Base-by-base conservation (phyloP, 164 flowering plant species). In the Platanus orientalis region DNA sequence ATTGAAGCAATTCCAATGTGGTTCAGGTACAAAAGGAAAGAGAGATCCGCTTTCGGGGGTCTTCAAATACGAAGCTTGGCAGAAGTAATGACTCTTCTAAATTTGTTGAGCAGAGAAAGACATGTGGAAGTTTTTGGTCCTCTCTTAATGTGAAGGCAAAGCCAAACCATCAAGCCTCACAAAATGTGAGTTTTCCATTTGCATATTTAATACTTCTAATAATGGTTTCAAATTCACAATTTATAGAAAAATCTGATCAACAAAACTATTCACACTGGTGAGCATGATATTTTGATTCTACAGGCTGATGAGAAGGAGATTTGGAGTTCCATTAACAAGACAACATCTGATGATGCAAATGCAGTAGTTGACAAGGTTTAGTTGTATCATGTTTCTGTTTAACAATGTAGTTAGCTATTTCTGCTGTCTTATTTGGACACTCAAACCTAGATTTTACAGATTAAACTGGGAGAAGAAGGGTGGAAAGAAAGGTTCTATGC, bases 401-500 rank as follows among this genome's bases (percentile, higher is more conserved):
- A 14, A 36, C 10, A 16, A 26, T 54, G 26, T 63, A 4, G 21
- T 14, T 44, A 28, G 20, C 25, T 20, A 20, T 16, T 47, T 6
- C 4, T 7, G 7, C 36, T 13, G n/a, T 30, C 19, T n/a, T 45
- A 14, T 55, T 23, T 32, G 32, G 44, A 57, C 28, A 39, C 29
- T 65, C 47, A 48, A 49, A n/a, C 50, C 11, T 68, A 47, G 5
- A 11, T 65, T 52, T 59, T 16, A 62, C 73, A 80, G 81, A 63
- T 75, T 57, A 73, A 68, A 44, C 57, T 76, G 19, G 82, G 72
- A 56, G 75, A 78, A 70, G 62, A 58, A 39, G 78, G 82, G 6
- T 76, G 80, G 80, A 81, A 76, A 59, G 75, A 75, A 28, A 73
- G 78, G 52, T 77, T 27, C 49, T 81, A 79, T 61, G 54, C 68